Base-by-base conservation (phyloP, 495 filamentous ascomycete genomes). In the Penicillium antarcticum region DNA sequence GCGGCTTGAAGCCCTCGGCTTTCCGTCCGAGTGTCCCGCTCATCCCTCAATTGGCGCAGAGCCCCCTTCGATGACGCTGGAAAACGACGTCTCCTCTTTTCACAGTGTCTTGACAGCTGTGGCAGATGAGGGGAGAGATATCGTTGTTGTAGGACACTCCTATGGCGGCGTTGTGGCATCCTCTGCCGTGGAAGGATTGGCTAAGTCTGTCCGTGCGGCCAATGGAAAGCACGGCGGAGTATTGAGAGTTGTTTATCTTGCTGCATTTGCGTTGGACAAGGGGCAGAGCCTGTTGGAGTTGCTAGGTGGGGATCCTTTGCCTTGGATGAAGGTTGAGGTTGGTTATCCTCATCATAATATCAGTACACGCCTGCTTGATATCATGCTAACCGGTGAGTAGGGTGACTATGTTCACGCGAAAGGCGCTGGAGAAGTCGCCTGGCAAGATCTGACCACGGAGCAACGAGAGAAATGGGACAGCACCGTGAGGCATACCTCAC, bases 101-200 rank as follows among this genome's bases (percentile, higher is more conserved):
- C 65, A 63, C 6, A 29, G 45, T 0, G 44, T 58, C 1, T 49
- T 72, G 17, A 41, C 56, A 48, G 39, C 53, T 58, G 46, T 63
- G 49, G 48, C 67, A 60, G 52, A 70, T 56, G 40, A 67, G 1
- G 73, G 75, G 5, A 62, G 63, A 41, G 71, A 80, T 51, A 66
- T 82, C 13, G 62, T 81, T 5, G 50, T 81, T 13, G 57, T 80
- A 4, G 67, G 60, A 13, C 78, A 81, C 55, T 80, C 76, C 5
- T 80, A 80, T 51, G 75, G 79, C 29, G 79, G 78, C 16, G 53
- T 75, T 0, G 72, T 77, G 1, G 70, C 63, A 29, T 69, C 68
- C 33, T 67, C 62, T 29, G 72, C 74, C 9, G 67, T 76, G 40
- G 68, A 72, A 50, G 74, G 71, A 0, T 39, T 74, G 1, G 65